A percentile compares a stretch with the other conserved stretches of the same genome.
Evolutionary conservation across 106 monocot genomes (phyloP).

Genomic region (Dioscorea dumetorum): DNA sequence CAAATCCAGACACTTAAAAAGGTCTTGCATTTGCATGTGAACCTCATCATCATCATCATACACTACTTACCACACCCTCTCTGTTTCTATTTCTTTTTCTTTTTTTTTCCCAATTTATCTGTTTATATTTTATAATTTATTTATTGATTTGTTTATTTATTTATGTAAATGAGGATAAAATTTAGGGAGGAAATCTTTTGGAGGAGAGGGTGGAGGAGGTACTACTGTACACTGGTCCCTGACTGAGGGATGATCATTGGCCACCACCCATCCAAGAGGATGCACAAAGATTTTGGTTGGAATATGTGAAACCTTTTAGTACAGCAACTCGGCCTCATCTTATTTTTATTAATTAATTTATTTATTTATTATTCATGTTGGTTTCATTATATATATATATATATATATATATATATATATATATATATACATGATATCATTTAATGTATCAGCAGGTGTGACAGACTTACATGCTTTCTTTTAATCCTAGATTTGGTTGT

Average conservation of each 20-base stretch:
- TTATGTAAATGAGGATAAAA: too few relatives aligned
- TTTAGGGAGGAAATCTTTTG: slow-evolving; percentile 16
- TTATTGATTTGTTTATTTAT: background rate
- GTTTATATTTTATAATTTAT: background rate
- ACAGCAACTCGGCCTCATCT: too few relatives aligned
- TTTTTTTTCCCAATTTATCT: background rate
- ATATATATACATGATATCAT: too few relatives aligned
- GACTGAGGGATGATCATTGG: slow-evolving; percentile 22
- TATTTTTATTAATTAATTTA: too few relatives aligned
- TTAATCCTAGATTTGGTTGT: too few relatives aligned
- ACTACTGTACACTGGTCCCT: slow-evolving; percentile 5
- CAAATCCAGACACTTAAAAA: slow-evolving; percentile 8
- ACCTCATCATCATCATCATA: background rate
- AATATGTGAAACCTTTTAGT: slow-evolving; percentile 3
- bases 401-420: too few relatives aligned
- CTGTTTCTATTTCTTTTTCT: background rate
- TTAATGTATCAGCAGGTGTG: too few relatives aligned
- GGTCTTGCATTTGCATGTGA: slow-evolving; percentile 14
- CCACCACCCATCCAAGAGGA: slow-evolving; percentile 20
- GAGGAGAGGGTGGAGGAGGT: slow-evolving; percentile 3
- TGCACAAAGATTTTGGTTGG: slow-evolving; percentile 22
- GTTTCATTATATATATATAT: too few relatives aligned
- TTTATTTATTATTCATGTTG: too few relatives aligned
- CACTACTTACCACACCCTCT: background rate
- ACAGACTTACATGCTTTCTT: too few relatives aligned